Evolutionary conservation across 164 flowering plant genomes (phyloP).

Genomic region (Chimonanthus salicifolius): DNA sequence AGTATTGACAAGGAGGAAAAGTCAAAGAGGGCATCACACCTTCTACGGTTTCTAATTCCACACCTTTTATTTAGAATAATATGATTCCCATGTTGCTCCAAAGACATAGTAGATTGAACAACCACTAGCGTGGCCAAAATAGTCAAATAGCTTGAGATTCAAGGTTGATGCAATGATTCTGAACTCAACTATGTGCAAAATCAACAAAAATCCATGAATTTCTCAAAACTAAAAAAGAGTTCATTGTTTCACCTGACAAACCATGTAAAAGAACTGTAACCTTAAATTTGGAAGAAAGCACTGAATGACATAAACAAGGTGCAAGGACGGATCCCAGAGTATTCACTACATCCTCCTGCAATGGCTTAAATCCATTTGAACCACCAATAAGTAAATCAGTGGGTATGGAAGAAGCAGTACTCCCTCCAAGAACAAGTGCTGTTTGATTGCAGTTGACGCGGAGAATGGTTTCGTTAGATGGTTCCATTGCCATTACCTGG

Average conservation of each 20-base stretch:
- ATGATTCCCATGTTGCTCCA: not conserved
- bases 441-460: conserved; percentile 65
- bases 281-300: conserved; percentile 77
- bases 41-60: not conserved
- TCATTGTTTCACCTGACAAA: conserved; percentile 49
- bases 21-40: not conserved
- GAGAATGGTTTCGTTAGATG: conserved; percentile 58
- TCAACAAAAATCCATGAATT: conserved; percentile 1
- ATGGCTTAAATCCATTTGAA: conserved; percentile 32
- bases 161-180: not conserved
- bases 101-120: not conserved
- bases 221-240: not conserved
- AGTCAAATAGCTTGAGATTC: not conserved
- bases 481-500: conserved; percentile 86
- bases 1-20: not conserved
- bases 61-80: too few relatives aligned
- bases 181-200: not conserved
- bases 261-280: conserved; percentile 69
- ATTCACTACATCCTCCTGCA: conserved; percentile 60
- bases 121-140: not conserved
- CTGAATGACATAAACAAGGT: conserved; percentile 75
- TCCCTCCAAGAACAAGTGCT: conserved; percentile 88
- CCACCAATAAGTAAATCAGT: conserved; percentile 47
- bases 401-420: conserved; percentile 67
- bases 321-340: conserved; percentile 58